A percentile compares a stretch with the other conserved stretches of the same genome.
phyloP scores from a whole-genome alignment of 306 rosid genomes.

The Mucuna pruriens region DNA sequence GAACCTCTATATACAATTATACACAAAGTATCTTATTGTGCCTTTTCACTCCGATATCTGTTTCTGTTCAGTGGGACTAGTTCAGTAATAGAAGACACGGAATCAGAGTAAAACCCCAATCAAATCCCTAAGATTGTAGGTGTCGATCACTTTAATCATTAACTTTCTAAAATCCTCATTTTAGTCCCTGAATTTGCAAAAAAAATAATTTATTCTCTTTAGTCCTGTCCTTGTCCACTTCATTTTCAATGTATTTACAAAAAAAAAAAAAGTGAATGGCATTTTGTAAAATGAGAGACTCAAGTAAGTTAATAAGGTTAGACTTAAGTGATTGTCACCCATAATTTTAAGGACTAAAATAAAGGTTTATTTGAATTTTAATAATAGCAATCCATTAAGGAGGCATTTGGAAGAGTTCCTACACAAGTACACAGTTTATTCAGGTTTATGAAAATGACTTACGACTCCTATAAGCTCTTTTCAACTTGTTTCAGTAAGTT shows the following conservation, averaged over 20 bases:
- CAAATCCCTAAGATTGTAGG: not conserved
- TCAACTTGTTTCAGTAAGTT: not conserved
- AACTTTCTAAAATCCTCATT: not conserved
- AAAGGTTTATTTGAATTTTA: not conserved
- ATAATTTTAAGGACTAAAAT: not conserved
- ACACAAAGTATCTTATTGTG: slow-evolving; percentile 1
- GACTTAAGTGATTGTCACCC: not conserved
- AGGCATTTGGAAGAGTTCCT: not conserved
- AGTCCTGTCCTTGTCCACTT: not conserved
- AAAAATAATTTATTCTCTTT: not conserved
- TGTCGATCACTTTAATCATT: not conserved
- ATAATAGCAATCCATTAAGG: not conserved
- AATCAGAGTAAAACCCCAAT: not conserved
- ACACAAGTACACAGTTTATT: not conserved
- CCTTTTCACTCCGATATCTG: not conserved
- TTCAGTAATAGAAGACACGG: not conserved
- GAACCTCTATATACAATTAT: not conserved
- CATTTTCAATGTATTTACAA: not conserved
- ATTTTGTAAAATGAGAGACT: not conserved
- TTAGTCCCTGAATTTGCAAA: not conserved
- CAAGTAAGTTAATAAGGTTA: too few species aligned
- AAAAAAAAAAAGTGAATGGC: not conserved
- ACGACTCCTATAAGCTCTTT: not conserved
- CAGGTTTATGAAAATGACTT: not conserved
- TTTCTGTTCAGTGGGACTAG: not conserved